Evolutionary conservation across 2,329 filamentous ascomycete species (phyloP).

Genomic region (Colletotrichum cordylinicola): DNA sequence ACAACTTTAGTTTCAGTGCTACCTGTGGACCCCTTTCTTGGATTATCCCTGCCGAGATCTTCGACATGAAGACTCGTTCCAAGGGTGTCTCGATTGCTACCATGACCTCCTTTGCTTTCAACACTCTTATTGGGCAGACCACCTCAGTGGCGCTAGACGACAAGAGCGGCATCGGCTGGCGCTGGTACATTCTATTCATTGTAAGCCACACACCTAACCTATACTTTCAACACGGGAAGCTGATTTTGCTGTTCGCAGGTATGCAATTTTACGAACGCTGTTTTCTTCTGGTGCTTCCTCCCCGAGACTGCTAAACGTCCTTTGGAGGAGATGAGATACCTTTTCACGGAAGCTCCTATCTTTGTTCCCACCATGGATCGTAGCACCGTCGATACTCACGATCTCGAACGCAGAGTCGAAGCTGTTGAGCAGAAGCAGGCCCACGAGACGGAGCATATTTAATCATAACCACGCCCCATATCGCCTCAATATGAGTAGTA

Average conservation of each 20-base stretch:
- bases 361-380: constrained; percentile 65
- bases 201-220: constrained; percentile 25
- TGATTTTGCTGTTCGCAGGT: constrained; percentile 32
- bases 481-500: not conserved
- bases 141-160: constrained; percentile 60
- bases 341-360: constrained; percentile 69
- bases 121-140: constrained; percentile 76
- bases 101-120: constrained; percentile 77
- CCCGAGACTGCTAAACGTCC: constrained; percentile 70
- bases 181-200: constrained; percentile 53
- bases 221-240: not conserved
- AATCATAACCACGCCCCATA: not conserved
- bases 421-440: constrained; percentile 60
- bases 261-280: constrained; percentile 62
- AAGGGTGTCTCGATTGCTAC: constrained; percentile 79
- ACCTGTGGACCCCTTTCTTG: constrained; percentile 71
- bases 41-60: constrained; percentile 74
- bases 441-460: constrained; percentile 5
- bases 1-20: constrained; percentile 78
- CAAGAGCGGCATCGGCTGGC: constrained; percentile 48
- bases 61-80: constrained; percentile 76
- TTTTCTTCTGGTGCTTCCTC: constrained; percentile 67
- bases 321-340: constrained; percentile 72
- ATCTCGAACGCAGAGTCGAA: constrained; percentile 64
- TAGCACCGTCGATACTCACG: constrained; percentile 43